These are phyloP conservation scores for Boletus sp. DNA, from an alignment of 1,284 basidiomycete genomes.

Conservation along the genomic window DNA sequence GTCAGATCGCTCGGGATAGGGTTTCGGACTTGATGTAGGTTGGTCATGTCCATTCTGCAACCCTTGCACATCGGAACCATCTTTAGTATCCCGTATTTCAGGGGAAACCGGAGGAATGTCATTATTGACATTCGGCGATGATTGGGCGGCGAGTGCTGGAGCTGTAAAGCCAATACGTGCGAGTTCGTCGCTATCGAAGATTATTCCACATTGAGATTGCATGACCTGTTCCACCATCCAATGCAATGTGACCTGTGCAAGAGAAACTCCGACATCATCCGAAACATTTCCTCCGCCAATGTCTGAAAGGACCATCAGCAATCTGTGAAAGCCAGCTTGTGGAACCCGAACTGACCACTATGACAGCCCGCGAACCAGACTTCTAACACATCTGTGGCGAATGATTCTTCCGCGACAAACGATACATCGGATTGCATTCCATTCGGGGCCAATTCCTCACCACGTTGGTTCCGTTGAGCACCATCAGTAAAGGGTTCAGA, in stretches of 20 bases:
- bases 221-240: constrained; percentile 69
- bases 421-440: background rate
- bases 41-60: background rate
- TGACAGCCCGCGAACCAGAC: constrained; percentile 67
- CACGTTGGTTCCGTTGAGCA: background rate
- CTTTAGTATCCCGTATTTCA: background rate
- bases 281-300: constrained; percentile 60
- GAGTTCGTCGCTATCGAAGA: constrained; percentile 46
- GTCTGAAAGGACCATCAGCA: constrained; percentile 39
- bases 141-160: background rate
- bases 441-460: background rate
- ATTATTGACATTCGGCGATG: background rate
- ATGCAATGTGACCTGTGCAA: constrained; percentile 60
- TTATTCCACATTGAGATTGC: constrained; percentile 45
- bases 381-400: constrained; percentile 48
- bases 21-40: background rate
- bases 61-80: background rate
- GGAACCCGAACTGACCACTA: constrained; percentile 38
- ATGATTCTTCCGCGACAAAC: constrained; percentile 21
- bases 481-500: background rate
- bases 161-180: constrained; percentile 31
- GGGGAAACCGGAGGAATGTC: background rate
- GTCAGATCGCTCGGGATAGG: constrained; percentile 20
- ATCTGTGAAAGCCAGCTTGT: background rate
- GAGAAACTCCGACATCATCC: constrained; percentile 40